A percentile compares a stretch with the other conserved stretches of the same genome.
Conservation (phyloP, 306 rosid genomes). For the Trifolium fragiferum region DNA sequence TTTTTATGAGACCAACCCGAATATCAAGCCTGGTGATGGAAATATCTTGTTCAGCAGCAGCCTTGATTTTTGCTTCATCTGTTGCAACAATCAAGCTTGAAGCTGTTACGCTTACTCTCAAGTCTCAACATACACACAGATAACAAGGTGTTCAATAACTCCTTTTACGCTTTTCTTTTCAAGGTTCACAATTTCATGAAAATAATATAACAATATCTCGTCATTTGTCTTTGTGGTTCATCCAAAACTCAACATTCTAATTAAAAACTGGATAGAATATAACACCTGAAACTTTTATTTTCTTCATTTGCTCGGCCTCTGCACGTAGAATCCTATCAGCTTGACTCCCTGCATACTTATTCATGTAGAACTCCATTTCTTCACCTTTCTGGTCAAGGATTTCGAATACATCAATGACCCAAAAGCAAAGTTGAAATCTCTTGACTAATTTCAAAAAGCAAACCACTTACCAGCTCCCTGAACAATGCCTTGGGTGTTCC, state of each 20-base stretch:
- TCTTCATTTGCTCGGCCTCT: slow-evolving; percentile 74
- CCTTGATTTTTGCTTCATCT: slow-evolving; percentile 64
- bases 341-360: slow-evolving; percentile 91
- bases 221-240: background rate
- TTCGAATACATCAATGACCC: slow-evolving; percentile 32
- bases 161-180: slow-evolving; percentile 3
- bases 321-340: slow-evolving; percentile 79
- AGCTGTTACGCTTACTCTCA: slow-evolving; percentile 6
- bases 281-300: slow-evolving; percentile 76
- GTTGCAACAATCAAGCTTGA: slow-evolving; percentile 38
- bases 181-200: slow-evolving; percentile 5
- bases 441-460: slow-evolving; percentile 18
- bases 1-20: slow-evolving; percentile 81
- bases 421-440: slow-evolving; percentile 5
- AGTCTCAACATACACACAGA: slow-evolving; percentile 10
- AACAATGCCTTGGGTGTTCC: slow-evolving; percentile 88
- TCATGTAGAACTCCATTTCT: slow-evolving; percentile 70
- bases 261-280: slow-evolving; percentile 14
- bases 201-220: slow-evolving; percentile 24
- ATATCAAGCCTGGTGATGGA: slow-evolving; percentile 85
- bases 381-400: slow-evolving; percentile 77
- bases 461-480: slow-evolving; percentile 78
- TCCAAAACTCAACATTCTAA: slow-evolving; percentile 9
- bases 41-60: slow-evolving; percentile 61
- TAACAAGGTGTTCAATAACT: background rate